Percentiles rank a stretch among this genome's conserved stretches.
Evolutionary conservation across 441 rosid species (phyloP).

Genomic region (Croton laevigatus): DNA sequence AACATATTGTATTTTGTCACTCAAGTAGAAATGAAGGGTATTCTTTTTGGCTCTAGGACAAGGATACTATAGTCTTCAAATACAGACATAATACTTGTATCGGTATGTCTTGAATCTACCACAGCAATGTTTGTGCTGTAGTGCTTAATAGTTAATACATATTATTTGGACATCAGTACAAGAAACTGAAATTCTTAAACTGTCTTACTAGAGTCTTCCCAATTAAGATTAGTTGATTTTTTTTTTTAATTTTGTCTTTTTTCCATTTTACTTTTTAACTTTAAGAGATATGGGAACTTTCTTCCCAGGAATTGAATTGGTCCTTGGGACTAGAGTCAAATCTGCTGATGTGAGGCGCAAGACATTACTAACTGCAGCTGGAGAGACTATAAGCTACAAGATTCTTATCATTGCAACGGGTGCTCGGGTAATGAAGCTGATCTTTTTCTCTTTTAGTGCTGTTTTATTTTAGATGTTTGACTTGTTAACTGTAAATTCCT

Average conservation of each 20-base stretch:
- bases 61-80: not conserved
- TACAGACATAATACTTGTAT: not conserved
- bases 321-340: conserved; percentile 88
- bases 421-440: conserved; percentile 81
- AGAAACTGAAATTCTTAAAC: not conserved
- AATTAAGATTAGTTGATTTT: not conserved
- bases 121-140: not conserved
- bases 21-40: not conserved
- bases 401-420: conserved; percentile 90
- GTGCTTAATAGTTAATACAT: not conserved
- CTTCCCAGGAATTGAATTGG: conserved; percentile 78
- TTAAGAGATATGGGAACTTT: not conserved
- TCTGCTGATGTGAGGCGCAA: conserved; percentile 87
- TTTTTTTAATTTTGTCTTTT: not conserved
- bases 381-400: conserved; percentile 94
- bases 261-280: not conserved
- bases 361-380: conserved; percentile 78
- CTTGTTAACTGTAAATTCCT: not conserved
- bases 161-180: not conserved
- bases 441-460: conserved; percentile 23
- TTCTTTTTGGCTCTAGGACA: not conserved
- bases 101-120: not conserved
- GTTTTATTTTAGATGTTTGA: conserved; percentile 12
- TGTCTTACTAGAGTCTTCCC: not conserved
- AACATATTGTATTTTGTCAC: not conserved